Base-by-base conservation (phyloP, 2,329 filamentous ascomycete genomes). In the Capronia epimyces region DNA sequence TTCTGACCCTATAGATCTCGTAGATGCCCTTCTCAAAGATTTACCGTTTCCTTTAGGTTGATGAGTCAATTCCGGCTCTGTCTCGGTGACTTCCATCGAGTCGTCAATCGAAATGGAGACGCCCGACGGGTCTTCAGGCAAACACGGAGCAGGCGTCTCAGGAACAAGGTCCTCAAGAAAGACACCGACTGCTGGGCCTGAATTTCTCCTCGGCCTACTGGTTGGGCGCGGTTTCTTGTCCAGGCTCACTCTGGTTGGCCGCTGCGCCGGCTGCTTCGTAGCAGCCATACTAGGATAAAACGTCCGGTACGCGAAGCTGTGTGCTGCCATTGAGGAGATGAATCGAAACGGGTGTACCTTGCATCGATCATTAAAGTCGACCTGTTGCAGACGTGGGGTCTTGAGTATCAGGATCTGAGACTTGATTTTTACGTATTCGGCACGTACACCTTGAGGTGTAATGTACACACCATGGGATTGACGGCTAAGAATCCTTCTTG, bases 401-500 rank as follows among this genome's bases (percentile, higher is more conserved):
- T 48, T 51, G 15, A 62, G 25, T 12, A 59, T 54, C 48, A 60
- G 27, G 16, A 60, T 49, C 25, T 49, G 56, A 7, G 58, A 57
- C 25, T 16, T 27, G n/a, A 25, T 29, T 34, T 43, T 39, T 21
- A 21, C 42, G 21, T 44, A 49, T 29, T 43, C 41, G 18, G 39
- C 32, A 34, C 50, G 57, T 16, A 56, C 32, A 10, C 60, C 59
- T 39, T 18, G 34, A 6, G 67, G 62, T 9, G 71, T 72, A 20
- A 73, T 50, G 50, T 71, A 73, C 9, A 72, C 62, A 8, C 72
- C 71, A 10, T 68, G 62, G 2, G 50, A 55, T 10, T 25, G 22
- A 8, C 60, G 55, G 15, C 56, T 21, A 15, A 62, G 46, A 15
- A 62, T 43, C 7, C 13, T 13, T 39, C 22, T 55, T 44, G 55